Evolutionary conservation across 768 basidiomycete species (phyloP).

Genomic region (Gyrodon lividus): DNA sequence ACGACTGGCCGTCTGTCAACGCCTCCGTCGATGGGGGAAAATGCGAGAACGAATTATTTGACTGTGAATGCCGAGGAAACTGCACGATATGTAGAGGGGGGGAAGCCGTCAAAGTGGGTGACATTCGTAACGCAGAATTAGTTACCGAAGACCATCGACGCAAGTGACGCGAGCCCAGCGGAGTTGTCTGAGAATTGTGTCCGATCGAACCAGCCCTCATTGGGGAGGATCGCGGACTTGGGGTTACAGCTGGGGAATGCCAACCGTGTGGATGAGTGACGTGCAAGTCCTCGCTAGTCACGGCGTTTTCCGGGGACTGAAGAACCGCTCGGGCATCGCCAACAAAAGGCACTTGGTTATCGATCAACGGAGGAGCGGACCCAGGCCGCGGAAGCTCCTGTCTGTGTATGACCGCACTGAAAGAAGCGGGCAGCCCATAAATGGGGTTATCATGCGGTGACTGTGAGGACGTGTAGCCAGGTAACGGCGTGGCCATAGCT

Average conservation of each 20-base stretch:
- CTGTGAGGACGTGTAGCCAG: slow-evolving; percentile 31
- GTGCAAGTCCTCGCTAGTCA: slow-evolving; percentile 10
- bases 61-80: slow-evolving; percentile 19
- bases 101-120: slow-evolving; percentile 16
- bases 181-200: slow-evolving; percentile 29
- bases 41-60: slow-evolving; percentile 13
- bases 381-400: slow-evolving; percentile 27
- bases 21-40: slow-evolving; percentile 24
- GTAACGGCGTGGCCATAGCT: slow-evolving; percentile 27
- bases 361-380: slow-evolving; percentile 30
- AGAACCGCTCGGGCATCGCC: slow-evolving; percentile 27
- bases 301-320: slow-evolving; percentile 13
- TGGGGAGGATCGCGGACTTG: slow-evolving; percentile 33
- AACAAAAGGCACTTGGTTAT: slow-evolving; percentile 27
- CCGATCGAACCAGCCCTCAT: slow-evolving; percentile 33
- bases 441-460: slow-evolving; percentile 29
- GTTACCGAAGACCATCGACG: slow-evolving; percentile 33
- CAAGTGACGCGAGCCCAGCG: slow-evolving; percentile 27
- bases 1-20: slow-evolving; percentile 18
- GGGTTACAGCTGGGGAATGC: slow-evolving; percentile 19
- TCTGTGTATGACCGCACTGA: slow-evolving; percentile 21
- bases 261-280: slow-evolving; percentile 19
- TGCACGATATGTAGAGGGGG: slow-evolving; percentile 13
- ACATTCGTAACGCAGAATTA: slow-evolving; percentile 25
- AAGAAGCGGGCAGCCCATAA: slow-evolving; percentile 23